Conservation (phyloP, 768 basidiomycete genomes). For the Psilocybe cubensis region DNA sequence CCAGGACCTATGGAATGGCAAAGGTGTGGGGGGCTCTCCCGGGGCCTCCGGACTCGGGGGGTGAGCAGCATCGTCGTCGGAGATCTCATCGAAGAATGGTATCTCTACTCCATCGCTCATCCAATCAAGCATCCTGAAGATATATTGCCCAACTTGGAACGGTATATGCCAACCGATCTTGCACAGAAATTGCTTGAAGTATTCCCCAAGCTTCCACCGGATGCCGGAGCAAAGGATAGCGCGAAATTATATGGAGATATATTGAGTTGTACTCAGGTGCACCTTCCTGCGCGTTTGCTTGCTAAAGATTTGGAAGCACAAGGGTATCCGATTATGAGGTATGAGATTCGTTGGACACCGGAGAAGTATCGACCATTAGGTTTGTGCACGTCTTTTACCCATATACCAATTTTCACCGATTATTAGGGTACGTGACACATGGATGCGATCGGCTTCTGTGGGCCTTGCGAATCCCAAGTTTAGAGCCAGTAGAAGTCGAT, state of each 20-base stretch:
- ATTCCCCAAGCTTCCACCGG: constrained; percentile 44
- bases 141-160: constrained; percentile 56
- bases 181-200: constrained; percentile 46
- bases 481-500: constrained; percentile 47
- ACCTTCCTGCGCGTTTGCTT: constrained; percentile 68
- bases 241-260: constrained; percentile 59
- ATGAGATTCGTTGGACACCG: constrained; percentile 72
- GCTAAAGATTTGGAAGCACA: constrained; percentile 57
- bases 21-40: constrained; percentile 59
- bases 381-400: constrained; percentile 25
- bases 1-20: constrained; percentile 74
- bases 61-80: constrained; percentile 67
- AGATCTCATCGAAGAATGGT: constrained; percentile 78
- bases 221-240: constrained; percentile 46
- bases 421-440: constrained; percentile 70
- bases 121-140: constrained; percentile 53
- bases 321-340: constrained; percentile 68
- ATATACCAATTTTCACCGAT: not conserved
- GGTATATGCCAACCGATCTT: constrained; percentile 61
- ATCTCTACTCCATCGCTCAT: constrained; percentile 73
- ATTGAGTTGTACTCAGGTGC: constrained; percentile 63
- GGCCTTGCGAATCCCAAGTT: constrained; percentile 55
- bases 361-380: constrained; percentile 60
- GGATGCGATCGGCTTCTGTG: constrained; percentile 67
- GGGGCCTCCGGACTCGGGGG: constrained; percentile 56